A percentile compares a stretch with the other conserved stretches of the same genome.
These are phyloP conservation scores for Colletotrichum sp. DNA, from an alignment of 2,329 filamentous ascomycete genomes.

Conservation along the genomic window DNA sequence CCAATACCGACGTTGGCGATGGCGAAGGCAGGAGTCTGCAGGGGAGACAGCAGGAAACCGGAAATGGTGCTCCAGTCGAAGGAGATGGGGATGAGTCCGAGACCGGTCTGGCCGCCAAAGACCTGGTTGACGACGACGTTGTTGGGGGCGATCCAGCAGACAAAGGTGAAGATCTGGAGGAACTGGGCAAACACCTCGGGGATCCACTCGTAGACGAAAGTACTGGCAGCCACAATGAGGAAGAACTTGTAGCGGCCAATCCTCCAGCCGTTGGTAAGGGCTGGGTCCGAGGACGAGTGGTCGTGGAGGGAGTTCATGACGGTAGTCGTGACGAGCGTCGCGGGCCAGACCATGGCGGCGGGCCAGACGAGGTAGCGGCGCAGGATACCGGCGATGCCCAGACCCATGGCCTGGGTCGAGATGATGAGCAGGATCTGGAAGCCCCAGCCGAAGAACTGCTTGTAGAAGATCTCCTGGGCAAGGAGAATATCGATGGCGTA, in stretches of 20 bases:
- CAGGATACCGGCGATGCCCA: constrained; percentile 60
- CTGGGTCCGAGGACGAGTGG: constrained; percentile 50
- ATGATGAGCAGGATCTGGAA: constrained; percentile 61
- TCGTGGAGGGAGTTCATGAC: constrained; percentile 55
- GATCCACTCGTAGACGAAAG: constrained; percentile 46
- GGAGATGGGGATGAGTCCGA: constrained; percentile 66
- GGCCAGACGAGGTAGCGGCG: constrained; percentile 59
- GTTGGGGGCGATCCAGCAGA: constrained; percentile 67
- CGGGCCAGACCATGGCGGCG: constrained; percentile 64
- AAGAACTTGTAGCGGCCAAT: constrained; percentile 70
- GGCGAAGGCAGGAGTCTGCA: constrained; percentile 59
- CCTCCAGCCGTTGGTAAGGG: constrained; percentile 63
- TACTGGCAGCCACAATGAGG: constrained; percentile 57
- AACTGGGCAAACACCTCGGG: constrained; percentile 21
- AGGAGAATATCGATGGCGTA: constrained; percentile 47
- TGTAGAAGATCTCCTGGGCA: constrained; percentile 52
- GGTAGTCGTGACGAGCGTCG: constrained; percentile 58
- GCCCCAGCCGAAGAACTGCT: constrained; percentile 51
- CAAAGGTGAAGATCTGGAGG: constrained; percentile 57
- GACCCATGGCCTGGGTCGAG: constrained; percentile 62
- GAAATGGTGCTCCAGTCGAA: constrained; percentile 58
- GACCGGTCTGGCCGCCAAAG: constrained; percentile 63
- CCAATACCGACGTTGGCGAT: constrained; percentile 61
- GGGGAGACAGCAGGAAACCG: constrained; percentile 53
- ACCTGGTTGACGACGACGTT: constrained; percentile 66